Percentiles rank a stretch among this genome's conserved stretches.
phyloP scores from a whole-genome alignment of 345 rosid genomes.

The Gynandropsis gynandra region DNA sequence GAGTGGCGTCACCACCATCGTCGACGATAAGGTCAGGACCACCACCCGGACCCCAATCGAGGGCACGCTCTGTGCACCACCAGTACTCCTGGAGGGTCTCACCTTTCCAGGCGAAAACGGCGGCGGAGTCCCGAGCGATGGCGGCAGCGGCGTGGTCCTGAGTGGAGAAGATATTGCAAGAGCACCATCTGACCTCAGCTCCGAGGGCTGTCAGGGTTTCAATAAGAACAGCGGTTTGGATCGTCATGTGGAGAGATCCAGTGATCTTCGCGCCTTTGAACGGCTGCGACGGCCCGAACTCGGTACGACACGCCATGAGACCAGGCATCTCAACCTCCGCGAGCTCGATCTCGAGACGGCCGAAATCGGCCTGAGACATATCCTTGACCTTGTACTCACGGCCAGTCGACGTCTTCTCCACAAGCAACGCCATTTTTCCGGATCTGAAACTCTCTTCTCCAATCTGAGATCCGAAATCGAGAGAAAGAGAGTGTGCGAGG shows the following conservation, averaged over 20 bases:
- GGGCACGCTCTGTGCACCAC: conserved; percentile 96
- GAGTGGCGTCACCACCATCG: conserved; percentile 93
- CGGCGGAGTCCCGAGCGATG: conserved; percentile 85
- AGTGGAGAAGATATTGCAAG: conserved; percentile 92
- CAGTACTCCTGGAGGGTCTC: conserved; percentile 94
- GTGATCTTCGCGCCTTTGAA: conserved; percentile 81
- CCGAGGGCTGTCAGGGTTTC: conserved; percentile 80
- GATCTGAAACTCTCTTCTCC: not conserved
- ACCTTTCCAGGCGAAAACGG: conserved; percentile 95
- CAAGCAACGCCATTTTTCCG: conserved; percentile 55
- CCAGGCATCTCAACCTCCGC: conserved; percentile 95
- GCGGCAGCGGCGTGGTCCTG: conserved; percentile 96
- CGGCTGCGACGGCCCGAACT: conserved; percentile 85
- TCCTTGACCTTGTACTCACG: conserved; percentile 93
- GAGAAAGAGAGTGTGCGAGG: not conserved
- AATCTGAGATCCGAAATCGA: not conserved
- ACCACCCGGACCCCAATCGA: conserved; percentile 91
- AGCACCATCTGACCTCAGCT: conserved; percentile 96
- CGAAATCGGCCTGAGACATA: conserved; percentile 92
- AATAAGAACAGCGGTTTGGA: conserved; percentile 86
- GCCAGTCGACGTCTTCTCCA: conserved; percentile 71
- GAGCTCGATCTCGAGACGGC: conserved; percentile 75
- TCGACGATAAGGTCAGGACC: conserved; percentile 89
- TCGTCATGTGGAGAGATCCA: conserved; percentile 94
- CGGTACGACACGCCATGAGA: conserved; percentile 63